Percentiles rank a stretch among this genome's conserved stretches.
Conservation (phyloP, 2,329 filamentous ascomycete species). For the Nannizzia gypsea region DNA sequence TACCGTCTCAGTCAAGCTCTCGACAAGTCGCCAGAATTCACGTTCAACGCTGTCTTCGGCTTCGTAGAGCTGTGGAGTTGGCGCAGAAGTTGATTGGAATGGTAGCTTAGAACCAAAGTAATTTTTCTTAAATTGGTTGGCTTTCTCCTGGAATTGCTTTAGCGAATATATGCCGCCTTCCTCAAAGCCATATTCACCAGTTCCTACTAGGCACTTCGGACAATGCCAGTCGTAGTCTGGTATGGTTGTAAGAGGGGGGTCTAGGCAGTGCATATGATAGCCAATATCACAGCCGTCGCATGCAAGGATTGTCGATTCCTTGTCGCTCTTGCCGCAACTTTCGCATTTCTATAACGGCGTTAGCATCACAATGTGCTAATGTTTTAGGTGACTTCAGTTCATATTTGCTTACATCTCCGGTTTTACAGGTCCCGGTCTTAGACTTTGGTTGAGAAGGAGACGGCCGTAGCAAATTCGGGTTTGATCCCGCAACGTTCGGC, state of each 20-base stretch:
- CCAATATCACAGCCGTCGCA: constrained; percentile 89
- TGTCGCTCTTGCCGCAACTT: constrained; percentile 68
- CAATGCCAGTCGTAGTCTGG: constrained; percentile 93
- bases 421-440: constrained; percentile 45
- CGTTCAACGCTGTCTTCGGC: constrained; percentile 92
- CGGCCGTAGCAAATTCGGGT: constrained; percentile 89
- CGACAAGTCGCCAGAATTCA: constrained; percentile 93
- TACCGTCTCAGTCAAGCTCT: constrained; percentile 86
- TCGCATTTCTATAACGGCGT: constrained; percentile 57
- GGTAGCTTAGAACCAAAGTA: constrained; percentile 90
- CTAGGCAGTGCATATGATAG: constrained; percentile 78
- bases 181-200: constrained; percentile 93
- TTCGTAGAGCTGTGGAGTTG: constrained; percentile 68
- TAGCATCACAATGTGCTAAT: background rate
- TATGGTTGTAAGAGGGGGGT: constrained; percentile 65
- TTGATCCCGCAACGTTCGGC: constrained; percentile 85
- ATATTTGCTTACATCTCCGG: constrained; percentile 42
- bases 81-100: constrained; percentile 56
- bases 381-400: background rate
- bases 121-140: constrained; percentile 83
- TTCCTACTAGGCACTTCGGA: constrained; percentile 84
- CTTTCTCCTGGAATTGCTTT: constrained; percentile 91
- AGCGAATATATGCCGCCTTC: constrained; percentile 93
- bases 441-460: constrained; percentile 50
- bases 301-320: constrained; percentile 56